A percentile compares a stretch with the other conserved stretches of the same genome.
Conservation (phyloP, 2,329 filamentous ascomycete species). For the Alternaria novae-zelandiae region DNA sequence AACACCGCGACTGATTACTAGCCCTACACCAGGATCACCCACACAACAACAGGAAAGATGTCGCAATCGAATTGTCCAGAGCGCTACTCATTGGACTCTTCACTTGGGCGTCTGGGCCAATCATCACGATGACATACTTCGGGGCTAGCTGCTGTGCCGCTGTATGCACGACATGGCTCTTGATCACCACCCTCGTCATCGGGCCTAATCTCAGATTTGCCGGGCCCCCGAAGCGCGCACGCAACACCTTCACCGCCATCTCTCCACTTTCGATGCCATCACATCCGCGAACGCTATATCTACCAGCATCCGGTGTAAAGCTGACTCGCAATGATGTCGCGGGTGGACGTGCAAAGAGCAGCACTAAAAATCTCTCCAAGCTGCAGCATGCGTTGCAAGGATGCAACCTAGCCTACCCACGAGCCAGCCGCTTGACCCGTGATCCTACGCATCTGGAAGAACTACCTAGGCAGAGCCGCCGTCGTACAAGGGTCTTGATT, state of each 20-base stretch:
- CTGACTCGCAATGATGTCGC: constrained; percentile 7
- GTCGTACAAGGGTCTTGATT: constrained; percentile 3
- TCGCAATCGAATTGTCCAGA: background rate
- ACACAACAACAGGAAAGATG: background rate
- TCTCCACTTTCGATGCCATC: background rate
- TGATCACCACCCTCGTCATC: constrained; percentile 15
- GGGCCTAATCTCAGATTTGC: constrained; percentile 15
- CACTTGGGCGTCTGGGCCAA: background rate
- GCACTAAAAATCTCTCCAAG: background rate
- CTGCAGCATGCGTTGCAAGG: constrained; percentile 3
- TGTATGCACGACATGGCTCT: constrained; percentile 18
- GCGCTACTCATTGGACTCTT: background rate
- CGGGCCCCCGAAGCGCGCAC: constrained; percentile 26
- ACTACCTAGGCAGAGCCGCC: constrained; percentile 6
- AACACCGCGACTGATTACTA: background rate
- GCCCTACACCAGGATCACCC: background rate
- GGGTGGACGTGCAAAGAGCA: background rate
- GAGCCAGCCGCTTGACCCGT: constrained; percentile 9
- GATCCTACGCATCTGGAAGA: constrained; percentile 3
- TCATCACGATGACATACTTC: background rate
- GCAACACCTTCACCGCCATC: constrained; percentile 30
- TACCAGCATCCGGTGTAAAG: background rate
- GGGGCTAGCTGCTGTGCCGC: constrained; percentile 6
- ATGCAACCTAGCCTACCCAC: constrained; percentile 1
- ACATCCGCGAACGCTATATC: constrained; percentile 3